Evolutionary conservation across 2,329 filamentous ascomycete genomes (phyloP).

Genomic region (Waltergamsia citrina): DNA sequence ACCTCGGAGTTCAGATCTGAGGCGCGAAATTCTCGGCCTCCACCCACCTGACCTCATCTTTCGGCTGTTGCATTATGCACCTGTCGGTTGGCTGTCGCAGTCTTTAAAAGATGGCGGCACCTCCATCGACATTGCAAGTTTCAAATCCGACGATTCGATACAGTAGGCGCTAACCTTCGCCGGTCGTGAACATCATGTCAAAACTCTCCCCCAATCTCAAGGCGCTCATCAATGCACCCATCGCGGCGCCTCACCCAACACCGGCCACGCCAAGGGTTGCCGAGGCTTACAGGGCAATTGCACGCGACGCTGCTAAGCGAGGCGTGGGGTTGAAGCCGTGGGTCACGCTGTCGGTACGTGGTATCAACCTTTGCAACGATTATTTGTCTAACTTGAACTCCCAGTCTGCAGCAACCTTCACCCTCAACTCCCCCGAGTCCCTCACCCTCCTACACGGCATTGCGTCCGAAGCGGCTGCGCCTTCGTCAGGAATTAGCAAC

Average conservation of each 20-base stretch:
- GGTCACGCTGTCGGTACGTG: slow-evolving; percentile 53
- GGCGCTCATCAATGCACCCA: slow-evolving; percentile 61
- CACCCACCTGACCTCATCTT: too few relatives aligned
- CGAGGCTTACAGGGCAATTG: slow-evolving; percentile 55
- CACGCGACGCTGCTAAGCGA: slow-evolving; percentile 50
- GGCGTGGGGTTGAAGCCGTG: slow-evolving; percentile 56
- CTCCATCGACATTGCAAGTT: too few relatives aligned
- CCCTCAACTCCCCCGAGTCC: slow-evolving; percentile 75
- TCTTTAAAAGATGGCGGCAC: too few relatives aligned
- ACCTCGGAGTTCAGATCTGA: too few relatives aligned
- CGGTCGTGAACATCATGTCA: slow-evolving; percentile 59
- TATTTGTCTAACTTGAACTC: not conserved
- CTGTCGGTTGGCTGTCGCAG: too few relatives aligned
- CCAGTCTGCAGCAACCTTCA: slow-evolving; percentile 73
- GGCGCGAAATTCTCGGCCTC: too few relatives aligned
- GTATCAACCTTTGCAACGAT: not conserved
- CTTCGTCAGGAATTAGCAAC: not conserved
- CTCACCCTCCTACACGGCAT: slow-evolving; percentile 53
- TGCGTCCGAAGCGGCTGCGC: slow-evolving; percentile 19
- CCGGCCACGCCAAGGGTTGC: slow-evolving; percentile 54
- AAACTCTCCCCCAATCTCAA: slow-evolving; percentile 66
- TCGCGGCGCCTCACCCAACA: slow-evolving; percentile 55
- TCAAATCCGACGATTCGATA: too few relatives aligned
- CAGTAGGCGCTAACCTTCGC: too few relatives aligned
- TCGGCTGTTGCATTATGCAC: too few relatives aligned